A percentile compares a stretch with the other conserved stretches of the same genome.
These are phyloP conservation scores for Yamadazyma sp. DNA, from an alignment of 805 yeast species.

Conservation along the genomic window DNA sequence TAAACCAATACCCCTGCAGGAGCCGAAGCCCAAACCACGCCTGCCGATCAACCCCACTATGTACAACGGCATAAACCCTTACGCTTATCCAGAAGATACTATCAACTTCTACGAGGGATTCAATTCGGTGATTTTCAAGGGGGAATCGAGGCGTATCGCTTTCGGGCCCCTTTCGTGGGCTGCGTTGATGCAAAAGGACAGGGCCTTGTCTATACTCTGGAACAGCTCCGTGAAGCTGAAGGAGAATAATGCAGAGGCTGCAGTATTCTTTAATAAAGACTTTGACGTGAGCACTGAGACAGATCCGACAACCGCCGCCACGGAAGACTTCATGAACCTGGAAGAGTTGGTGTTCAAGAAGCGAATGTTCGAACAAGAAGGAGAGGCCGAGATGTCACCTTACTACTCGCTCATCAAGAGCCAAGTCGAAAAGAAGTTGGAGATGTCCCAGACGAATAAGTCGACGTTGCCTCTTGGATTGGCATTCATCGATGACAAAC, in stretches of 20 bases:
- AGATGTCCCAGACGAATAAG: slow-evolving; percentile 16
- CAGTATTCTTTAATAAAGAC: slow-evolving; percentile 22
- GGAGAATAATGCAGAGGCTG: slow-evolving; percentile 21
- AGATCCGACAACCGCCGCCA: too few species aligned
- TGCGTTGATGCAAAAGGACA: slow-evolving; percentile 35
- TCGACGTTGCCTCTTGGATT: slow-evolving; percentile 29
- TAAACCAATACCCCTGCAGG: background rate
- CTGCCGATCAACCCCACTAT: too few species aligned
- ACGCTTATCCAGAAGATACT: slow-evolving; percentile 24
- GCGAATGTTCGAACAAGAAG: slow-evolving; percentile 34
- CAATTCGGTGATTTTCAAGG: slow-evolving; percentile 31
- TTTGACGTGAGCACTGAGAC: slow-evolving; percentile 25
- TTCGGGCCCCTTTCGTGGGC: slow-evolving; percentile 43
- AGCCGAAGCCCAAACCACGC: too few species aligned
- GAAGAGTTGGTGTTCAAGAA: slow-evolving; percentile 30
- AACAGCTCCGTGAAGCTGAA: slow-evolving; percentile 24
- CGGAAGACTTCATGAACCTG: slow-evolving; percentile 12
- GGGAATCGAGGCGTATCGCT: slow-evolving; percentile 25
- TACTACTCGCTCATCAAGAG: slow-evolving; percentile 24
- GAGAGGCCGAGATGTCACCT: slow-evolving; percentile 33
- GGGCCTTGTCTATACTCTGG: slow-evolving; percentile 34
- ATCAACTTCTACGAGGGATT: slow-evolving; percentile 39
- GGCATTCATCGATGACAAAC: slow-evolving; percentile 33
- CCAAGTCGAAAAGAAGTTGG: slow-evolving; percentile 16
- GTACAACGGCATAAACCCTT: slow-evolving; percentile 26